These are phyloP conservation scores for Lunasporangiospora selenospora DNA, from an alignment of 192 early-diverging fungal genomes.

Conservation along the genomic window DNA sequence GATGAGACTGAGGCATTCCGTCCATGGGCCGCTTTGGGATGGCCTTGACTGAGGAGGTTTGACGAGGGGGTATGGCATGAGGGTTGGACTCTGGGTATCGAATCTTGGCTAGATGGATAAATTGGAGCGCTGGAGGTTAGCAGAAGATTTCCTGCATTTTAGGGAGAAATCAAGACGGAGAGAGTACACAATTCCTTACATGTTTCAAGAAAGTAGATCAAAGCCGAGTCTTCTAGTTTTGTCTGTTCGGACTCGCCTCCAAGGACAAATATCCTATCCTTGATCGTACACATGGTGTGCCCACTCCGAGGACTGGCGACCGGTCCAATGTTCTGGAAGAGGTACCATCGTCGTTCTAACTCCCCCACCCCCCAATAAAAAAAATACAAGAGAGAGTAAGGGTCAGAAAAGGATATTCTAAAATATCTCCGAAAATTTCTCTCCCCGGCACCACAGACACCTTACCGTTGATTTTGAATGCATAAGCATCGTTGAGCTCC, in stretches of 20 bases:
- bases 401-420: neutral
- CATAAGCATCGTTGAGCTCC: constrained; percentile 56
- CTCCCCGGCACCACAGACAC: neutral
- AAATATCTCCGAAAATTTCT: neutral
- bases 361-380: neutral
- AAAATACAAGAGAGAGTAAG: neutral
- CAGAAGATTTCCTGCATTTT: too few species aligned
- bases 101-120: constrained; percentile 21
- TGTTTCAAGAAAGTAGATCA: constrained; percentile 21
- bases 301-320: constrained; percentile 56
- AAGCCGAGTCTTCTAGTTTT: constrained; percentile 49
- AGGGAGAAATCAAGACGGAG: too few species aligned
- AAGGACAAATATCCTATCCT: constrained; percentile 55
- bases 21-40: neutral
- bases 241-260: constrained; percentile 58
- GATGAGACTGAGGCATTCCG: neutral
- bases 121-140: too few species aligned
- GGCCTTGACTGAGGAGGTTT: constrained; percentile 17
- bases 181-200: too few species aligned
- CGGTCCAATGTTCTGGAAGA: constrained; percentile 64
- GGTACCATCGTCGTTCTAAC: constrained; percentile 63
- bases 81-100: constrained; percentile 22
- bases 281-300: constrained; percentile 51
- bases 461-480: constrained; percentile 58
- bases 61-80: constrained; percentile 25